Evolutionary conservation across 2,329 filamentous ascomycete species (phyloP).

Genomic region (Ophiostoma montium): DNA sequence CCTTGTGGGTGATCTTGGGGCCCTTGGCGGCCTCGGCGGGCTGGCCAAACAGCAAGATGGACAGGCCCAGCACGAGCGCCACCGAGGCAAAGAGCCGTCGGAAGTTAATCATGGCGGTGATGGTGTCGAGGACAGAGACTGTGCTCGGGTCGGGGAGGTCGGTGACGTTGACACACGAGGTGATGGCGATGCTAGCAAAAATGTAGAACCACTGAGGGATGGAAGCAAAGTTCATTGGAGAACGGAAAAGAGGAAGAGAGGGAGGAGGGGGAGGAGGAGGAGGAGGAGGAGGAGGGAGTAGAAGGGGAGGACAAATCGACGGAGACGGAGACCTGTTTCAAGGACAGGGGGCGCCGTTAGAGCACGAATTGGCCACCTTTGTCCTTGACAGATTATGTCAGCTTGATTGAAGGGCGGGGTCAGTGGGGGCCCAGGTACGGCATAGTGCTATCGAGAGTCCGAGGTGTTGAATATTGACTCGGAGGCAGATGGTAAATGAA

Average conservation of each 20-base stretch:
- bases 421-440: background rate
- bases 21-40: constrained; percentile 64
- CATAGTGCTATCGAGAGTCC: too few relatives aligned
- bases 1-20: constrained; percentile 91
- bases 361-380: background rate
- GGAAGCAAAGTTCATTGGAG: background rate
- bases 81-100: constrained; percentile 57
- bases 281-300: background rate
- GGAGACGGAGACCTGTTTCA: too few relatives aligned
- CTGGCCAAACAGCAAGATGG: constrained; percentile 62
- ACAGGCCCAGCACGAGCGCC: constrained; percentile 62
- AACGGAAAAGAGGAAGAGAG: background rate
- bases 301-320: background rate
- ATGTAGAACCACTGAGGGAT: constrained; percentile 6
- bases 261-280: background rate
- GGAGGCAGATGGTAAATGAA: background rate
- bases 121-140: background rate
- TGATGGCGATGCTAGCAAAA: background rate
- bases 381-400: background rate
- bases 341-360: background rate
- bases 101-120: constrained; percentile 52
- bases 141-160: background rate
- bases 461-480: too few relatives aligned
- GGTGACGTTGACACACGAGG: background rate
- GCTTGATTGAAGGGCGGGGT: background rate